Evolutionary conservation across 208 protist species (phyloP), one percentile per base, ranked within the genome.

Genomic region (Tritrichomonas musculus): DNA sequence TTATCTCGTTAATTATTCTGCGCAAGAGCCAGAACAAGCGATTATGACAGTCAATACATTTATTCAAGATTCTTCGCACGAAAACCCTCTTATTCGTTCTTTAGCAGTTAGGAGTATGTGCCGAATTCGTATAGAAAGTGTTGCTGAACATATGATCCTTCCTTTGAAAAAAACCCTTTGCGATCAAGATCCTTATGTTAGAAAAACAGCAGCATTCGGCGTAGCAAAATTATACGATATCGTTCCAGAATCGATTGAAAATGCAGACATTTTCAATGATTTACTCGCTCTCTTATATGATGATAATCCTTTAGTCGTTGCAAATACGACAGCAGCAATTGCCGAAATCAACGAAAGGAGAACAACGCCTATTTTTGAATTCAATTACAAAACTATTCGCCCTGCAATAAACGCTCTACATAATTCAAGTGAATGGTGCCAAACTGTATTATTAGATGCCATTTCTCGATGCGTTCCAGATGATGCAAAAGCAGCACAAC

Each of bases 141-240:
- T 92, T 30, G 57, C 88, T 39, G 88, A 92, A 69, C 27, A 88
- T 36, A 88, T 88, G 77, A 57, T 88, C 57, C n/a, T 47, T 39
- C 77, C 77, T 22, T 27, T 88, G 3, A 88, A 88, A 88, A 88
- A 88, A 36, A 39, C 47, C 39, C 30, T 88, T 20, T 33, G 47
- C 20, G 77, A 88, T 88, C 27, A 17, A 39, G 77, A 88, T 47
- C 77, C 77, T 47, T 88, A 88, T 57, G 77, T 99, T 4, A 96
- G 98, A 80, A 98, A 99, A 94, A 99, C 98, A 17, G 98, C 99
- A 11, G 98, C 97, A 20, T 96, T 99, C 47, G 98, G 97, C 80
- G 97, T 99, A 77, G 96, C 98, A 4, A 99, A 99, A 95, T 94
- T 99, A 27, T 99, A 98, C 94, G 97, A 98, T 94, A 96, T 99